A percentile compares a stretch with the other conserved stretches of the same genome.
These are phyloP conservation scores for Rhizoctonia solani DNA, from an alignment of 1,284 basidiomycete species.

Conservation along the genomic window DNA sequence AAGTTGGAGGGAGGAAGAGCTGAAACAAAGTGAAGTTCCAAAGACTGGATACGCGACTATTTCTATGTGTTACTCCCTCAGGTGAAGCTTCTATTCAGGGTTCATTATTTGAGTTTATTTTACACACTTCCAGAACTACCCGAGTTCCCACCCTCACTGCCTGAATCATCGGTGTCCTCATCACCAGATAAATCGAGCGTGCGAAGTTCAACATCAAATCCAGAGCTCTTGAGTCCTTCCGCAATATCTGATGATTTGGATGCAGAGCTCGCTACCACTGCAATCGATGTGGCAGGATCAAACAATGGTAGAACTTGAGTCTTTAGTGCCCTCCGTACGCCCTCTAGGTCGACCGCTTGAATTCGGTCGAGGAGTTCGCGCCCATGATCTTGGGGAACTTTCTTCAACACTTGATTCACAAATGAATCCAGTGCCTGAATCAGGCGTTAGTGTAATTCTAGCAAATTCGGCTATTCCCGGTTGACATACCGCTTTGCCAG, in stretches of 20 bases:
- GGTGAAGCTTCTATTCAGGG: slow-evolving; percentile 12
- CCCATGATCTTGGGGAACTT: slow-evolving; percentile 72
- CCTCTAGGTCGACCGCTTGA: slow-evolving; percentile 75
- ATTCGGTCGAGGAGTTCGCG: slow-evolving; percentile 77
- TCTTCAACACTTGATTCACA: slow-evolving; percentile 83
- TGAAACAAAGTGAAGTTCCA: background rate
- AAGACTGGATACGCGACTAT: slow-evolving; percentile 25
- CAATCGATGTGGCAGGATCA: slow-evolving; percentile 74
- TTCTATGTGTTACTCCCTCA: slow-evolving; percentile 19
- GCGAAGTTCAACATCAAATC: slow-evolving; percentile 79
- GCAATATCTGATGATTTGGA: slow-evolving; percentile 78
- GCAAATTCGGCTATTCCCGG: background rate
- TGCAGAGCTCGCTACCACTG: slow-evolving; percentile 81
- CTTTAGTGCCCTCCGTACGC: slow-evolving; percentile 70
- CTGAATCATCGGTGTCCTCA: slow-evolving; percentile 52
- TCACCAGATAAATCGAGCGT: slow-evolving; percentile 67
- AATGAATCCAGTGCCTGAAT: slow-evolving; percentile 76
- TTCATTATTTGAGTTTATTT: slow-evolving; percentile 6
- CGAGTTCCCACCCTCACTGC: slow-evolving; percentile 44
- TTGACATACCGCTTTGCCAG: slow-evolving; percentile 73
- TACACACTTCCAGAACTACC: slow-evolving; percentile 40
- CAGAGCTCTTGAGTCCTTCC: slow-evolving; percentile 63
- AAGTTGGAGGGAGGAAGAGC: background rate
- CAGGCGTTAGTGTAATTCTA: background rate
- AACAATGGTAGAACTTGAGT: slow-evolving; percentile 90